Evolutionary conservation across 2,329 filamentous ascomycete species (phyloP).

Genomic region (Talaromyces sp.): DNA sequence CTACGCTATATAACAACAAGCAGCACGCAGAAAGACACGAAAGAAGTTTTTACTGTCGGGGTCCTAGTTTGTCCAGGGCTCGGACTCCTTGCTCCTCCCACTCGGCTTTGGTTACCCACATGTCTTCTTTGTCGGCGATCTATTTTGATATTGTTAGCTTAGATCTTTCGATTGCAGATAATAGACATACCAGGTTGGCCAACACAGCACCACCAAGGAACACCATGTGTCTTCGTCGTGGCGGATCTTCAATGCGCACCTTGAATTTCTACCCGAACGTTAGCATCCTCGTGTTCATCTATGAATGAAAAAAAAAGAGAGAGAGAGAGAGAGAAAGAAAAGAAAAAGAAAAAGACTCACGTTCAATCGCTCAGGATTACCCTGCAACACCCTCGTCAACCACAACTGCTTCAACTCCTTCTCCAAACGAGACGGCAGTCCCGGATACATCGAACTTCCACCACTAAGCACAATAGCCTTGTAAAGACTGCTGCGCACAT

Average conservation of each 20-base stretch:
- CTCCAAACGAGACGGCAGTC: slow-evolving; percentile 86
- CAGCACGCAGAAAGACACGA: background rate
- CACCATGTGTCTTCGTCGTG: slow-evolving; percentile 96
- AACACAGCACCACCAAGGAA: slow-evolving; percentile 94
- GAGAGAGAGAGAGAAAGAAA: too few relatives aligned
- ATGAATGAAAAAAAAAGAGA: too few relatives aligned
- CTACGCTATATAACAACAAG: slow-evolving; percentile 13
- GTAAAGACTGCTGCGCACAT: slow-evolving; percentile 88
- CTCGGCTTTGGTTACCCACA: slow-evolving; percentile 97
- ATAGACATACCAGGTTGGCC: slow-evolving; percentile 71
- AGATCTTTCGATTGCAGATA: background rate
- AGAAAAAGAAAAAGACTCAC: slow-evolving; percentile 41
- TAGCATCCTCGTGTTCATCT: background rate
- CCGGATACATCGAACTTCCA: slow-evolving; percentile 98
- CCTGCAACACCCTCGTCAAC: slow-evolving; percentile 84
- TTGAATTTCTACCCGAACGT: slow-evolving; percentile 73
- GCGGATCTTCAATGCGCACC: slow-evolving; percentile 97
- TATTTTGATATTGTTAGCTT: slow-evolving; percentile 20
- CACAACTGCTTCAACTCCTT: slow-evolving; percentile 99
- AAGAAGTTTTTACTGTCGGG: slow-evolving; percentile 54
- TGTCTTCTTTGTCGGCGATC: slow-evolving; percentile 97
- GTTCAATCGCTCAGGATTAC: slow-evolving; percentile 84
- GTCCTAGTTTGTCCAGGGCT: slow-evolving; percentile 86
- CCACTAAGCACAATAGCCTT: slow-evolving; percentile 96
- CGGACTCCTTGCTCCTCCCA: slow-evolving; percentile 89